A percentile compares a stretch with the other conserved stretches of the same genome.
Conservation (phyloP, 2,329 filamentous ascomycete genomes). For the Hymenoscyphus infarciens region DNA sequence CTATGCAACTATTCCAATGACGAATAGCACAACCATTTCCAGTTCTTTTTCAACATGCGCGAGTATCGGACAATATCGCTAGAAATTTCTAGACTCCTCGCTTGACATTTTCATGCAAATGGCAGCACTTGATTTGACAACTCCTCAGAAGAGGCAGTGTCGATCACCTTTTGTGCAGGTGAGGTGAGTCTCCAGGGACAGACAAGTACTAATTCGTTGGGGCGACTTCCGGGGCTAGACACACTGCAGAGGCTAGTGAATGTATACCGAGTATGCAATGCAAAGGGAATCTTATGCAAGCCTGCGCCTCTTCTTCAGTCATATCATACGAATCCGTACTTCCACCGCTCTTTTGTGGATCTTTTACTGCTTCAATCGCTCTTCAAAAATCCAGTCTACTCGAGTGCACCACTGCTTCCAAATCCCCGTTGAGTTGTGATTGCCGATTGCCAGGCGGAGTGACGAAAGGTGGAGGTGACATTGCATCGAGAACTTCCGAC, state of each 20-base stretch:
- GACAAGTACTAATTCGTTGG: neutral
- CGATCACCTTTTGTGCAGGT: neutral
- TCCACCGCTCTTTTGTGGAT: constrained; percentile 6
- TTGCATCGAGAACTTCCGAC: neutral
- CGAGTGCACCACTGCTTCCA: neutral
- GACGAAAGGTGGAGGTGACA: neutral
- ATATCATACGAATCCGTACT: neutral
- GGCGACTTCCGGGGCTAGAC: neutral
- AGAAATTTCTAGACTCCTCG: neutral
- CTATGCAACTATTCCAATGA: neutral
- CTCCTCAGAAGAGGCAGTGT: neutral
- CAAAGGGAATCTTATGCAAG: neutral
- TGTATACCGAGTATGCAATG: constrained; percentile 1
- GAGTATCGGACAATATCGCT: neutral
- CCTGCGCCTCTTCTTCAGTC: neutral
- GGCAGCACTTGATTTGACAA: neutral
- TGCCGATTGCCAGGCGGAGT: neutral
- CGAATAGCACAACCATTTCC: neutral
- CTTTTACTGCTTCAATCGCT: neutral
- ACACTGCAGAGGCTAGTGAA: neutral
- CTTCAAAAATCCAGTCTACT: neutral
- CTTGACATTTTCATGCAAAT: neutral
- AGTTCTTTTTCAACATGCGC: neutral
- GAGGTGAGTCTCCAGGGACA: neutral
- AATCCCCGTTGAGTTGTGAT: neutral